Base-by-base conservation (phyloP, 1,284 basidiomycete genomes). In the Trichosporon sp. region DNA sequence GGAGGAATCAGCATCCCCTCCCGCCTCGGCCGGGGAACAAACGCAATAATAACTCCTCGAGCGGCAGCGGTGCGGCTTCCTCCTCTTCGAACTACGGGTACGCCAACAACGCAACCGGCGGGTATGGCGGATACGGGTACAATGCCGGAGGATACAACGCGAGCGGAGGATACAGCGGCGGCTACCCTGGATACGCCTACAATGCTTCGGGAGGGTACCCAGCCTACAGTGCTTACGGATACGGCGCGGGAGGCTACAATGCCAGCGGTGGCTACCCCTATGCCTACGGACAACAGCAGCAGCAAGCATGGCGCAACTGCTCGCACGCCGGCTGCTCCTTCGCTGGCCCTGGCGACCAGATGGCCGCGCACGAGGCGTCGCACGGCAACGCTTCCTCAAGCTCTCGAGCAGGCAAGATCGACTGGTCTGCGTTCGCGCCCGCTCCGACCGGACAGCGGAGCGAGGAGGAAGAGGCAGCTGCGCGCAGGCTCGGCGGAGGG, bases 331-430 rank as follows among this genome's bases (percentile, higher is more conserved):
- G 49, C 14, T 54, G 49, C 29, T 54, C 78, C 8, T 96, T 92
- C 73, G 83, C 83, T 29, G 92, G 91, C 25, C 87, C 90, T 7
- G 82, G 83, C 40, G 89, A 90, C 72, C 82, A 86, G 29, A 86
- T 95, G 4, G 88, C 91, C 75, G 83, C 85, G 21, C 93, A 95
- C 75, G 90, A 89, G 93, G 92, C 86, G 93, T 95, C 75, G 83
- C 92, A 21, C 93, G 95, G 78, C 82, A 95, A 58, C 88, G 94
- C 58, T 93, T 87, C 70, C 11, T 16, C 25, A 4, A 27, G 16
- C 16, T n/a, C 13, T 10, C 49, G 49, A 1, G 49, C 27, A 16
- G 49, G 49, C 14, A 54, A 54, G 27, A 29, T 54, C 14, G 49
- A 54, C 49, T 54, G 49, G 49, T 19, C 16, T 6, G 49, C 49